Conservation (phyloP, 225 moss, liverwort and hornwort species). For the Pseudoscleropodium purum region DNA sequence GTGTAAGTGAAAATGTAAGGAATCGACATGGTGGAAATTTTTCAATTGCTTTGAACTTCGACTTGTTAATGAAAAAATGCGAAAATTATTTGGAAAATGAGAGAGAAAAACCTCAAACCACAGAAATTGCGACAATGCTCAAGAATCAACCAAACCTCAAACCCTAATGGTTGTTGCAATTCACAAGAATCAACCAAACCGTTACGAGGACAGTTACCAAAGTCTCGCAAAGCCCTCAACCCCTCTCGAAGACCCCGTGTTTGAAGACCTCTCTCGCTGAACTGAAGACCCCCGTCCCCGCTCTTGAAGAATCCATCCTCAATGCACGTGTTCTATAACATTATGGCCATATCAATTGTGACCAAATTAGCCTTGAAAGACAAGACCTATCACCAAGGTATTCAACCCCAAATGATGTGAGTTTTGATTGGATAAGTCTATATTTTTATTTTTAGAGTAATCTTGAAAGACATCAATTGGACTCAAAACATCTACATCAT, state of each 20-base stretch:
- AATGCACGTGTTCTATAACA: neutral
- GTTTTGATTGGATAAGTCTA: neutral
- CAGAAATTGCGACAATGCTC: neutral
- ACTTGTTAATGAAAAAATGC: neutral
- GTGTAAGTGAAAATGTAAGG: slow-evolving; percentile 12
- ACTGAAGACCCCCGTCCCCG: neutral
- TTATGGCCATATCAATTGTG: neutral
- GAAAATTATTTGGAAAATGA: too few relatives aligned
- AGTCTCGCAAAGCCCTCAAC: neutral
- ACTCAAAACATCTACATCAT: neutral
- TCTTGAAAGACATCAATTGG: neutral
- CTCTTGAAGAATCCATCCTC: neutral
- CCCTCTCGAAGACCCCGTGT: neutral
- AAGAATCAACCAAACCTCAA: neutral
- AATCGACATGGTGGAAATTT: slow-evolving; percentile 2
- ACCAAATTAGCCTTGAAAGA: neutral
- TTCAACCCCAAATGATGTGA: neutral
- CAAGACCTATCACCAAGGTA: neutral
- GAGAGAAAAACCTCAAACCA: neutral
- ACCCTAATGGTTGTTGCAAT: neutral
- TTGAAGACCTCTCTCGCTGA: neutral
- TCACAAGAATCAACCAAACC: neutral
- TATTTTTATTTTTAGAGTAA: neutral
- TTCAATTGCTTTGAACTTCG: neutral
- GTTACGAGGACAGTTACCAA: neutral